Evolutionary conservation across 2,329 filamentous ascomycete species (phyloP).

Genomic region (Colletotrichum tabaci): DNA sequence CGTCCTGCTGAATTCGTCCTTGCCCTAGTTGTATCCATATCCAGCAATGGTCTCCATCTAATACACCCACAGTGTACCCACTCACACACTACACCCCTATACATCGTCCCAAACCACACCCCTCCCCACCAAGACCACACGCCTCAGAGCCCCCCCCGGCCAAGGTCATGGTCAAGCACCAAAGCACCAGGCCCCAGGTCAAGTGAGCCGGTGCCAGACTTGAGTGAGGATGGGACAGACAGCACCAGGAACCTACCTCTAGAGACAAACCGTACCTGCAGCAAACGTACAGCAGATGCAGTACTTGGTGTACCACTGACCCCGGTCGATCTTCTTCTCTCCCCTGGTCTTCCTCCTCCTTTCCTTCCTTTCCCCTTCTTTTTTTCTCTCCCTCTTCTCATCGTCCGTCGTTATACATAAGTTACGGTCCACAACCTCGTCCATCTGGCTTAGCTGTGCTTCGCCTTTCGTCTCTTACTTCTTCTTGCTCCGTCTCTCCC

Average conservation of each 20-base stretch:
- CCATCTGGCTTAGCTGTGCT: slow-evolving; percentile 33
- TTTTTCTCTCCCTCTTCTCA: slow-evolving; percentile 28
- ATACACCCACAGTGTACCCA: neutral
- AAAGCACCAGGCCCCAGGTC: slow-evolving; percentile 13
- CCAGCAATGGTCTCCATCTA: neutral
- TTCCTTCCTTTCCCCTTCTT: slow-evolving; percentile 17
- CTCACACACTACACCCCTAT: neutral
- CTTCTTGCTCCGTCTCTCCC: slow-evolving; percentile 39
- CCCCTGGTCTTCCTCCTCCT: slow-evolving; percentile 11
- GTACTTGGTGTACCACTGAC: slow-evolving; percentile 20
- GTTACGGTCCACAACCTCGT: slow-evolving; percentile 39
- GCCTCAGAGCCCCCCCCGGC: slow-evolving; percentile 1
- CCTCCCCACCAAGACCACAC: slow-evolving; percentile 9
- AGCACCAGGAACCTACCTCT: too few relatives aligned
- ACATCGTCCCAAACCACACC: neutral
- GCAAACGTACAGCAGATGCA: neutral
- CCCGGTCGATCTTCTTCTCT: neutral
- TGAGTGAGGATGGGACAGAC: too few relatives aligned
- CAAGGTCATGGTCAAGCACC: slow-evolving; percentile 17
- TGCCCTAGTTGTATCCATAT: neutral
- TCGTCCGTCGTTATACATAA: slow-evolving; percentile 40
- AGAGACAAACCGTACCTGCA: neutral
- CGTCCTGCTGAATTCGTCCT: neutral
- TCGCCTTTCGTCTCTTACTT: slow-evolving; percentile 38
- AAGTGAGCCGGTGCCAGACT: neutral